phyloP scores from a whole-genome alignment of 2,329 filamentous ascomycete species.

The Hymenotorrendiella dingleyae region DNA sequence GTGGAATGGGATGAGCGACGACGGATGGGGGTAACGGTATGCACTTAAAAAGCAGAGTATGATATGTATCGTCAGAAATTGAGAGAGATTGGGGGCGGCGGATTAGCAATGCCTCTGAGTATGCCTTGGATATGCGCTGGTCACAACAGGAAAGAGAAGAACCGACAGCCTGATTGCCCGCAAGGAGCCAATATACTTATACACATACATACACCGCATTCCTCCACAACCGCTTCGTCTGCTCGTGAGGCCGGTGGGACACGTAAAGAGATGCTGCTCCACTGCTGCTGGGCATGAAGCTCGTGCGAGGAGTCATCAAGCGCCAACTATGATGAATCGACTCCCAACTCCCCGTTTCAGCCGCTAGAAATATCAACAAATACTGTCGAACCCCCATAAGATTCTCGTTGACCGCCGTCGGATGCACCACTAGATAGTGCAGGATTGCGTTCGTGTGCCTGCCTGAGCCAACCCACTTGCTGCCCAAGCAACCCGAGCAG shows the following conservation, averaged over 20 bases:
- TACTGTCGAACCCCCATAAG: not conserved
- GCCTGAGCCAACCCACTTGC: conserved; percentile 9
- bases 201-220: conserved; percentile 1
- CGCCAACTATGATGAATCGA: no score
- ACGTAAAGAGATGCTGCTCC: conserved; percentile 3
- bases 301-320: conserved; percentile 9
- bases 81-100: no score
- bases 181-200: conserved; percentile 7
- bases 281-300: no score
- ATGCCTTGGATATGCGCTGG: conserved; percentile 9
- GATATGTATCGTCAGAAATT: no score
- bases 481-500: conserved; percentile 10
- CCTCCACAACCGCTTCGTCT: not conserved
- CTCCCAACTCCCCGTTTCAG: no score
- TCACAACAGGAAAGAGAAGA: conserved; percentile 6
- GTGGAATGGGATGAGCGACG: not conserved
- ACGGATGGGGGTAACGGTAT: not conserved
- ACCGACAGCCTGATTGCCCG: conserved; percentile 4
- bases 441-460: conserved; percentile 5
- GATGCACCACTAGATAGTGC: not conserved
- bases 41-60: no score
- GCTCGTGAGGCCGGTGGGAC: not conserved
- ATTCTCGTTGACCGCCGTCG: conserved; percentile 4
- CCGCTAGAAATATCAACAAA: conserved; percentile 9
- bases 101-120: conserved; percentile 4